A percentile compares a stretch with the other conserved stretches of the same genome.
phyloP scores from a whole-genome alignment of 768 basidiomycete genomes.

The Amanita fuliginea region DNA sequence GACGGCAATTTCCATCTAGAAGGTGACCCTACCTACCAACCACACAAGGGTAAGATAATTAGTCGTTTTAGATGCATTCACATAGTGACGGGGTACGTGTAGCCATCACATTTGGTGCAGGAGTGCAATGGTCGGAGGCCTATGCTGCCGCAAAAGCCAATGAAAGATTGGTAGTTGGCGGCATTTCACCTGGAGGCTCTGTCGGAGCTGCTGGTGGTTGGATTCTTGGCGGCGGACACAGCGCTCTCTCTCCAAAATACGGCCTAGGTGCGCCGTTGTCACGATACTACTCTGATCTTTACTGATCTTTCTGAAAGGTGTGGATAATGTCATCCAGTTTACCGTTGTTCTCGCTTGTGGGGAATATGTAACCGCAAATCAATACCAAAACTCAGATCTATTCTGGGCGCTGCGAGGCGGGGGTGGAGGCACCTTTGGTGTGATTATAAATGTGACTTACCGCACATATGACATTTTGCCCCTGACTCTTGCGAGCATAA shows the following conservation, averaged over 20 bases:
- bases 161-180: slow-evolving; percentile 34
- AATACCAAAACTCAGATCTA: slow-evolving; percentile 28
- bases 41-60: not conserved
- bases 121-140: slow-evolving; percentile 34
- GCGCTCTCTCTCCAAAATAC: not conserved
- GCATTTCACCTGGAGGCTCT: slow-evolving; percentile 24
- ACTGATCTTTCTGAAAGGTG: slow-evolving; percentile 16
- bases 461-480: slow-evolving; percentile 24
- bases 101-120: slow-evolving; percentile 26
- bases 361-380: slow-evolving; percentile 26
- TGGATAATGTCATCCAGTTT: slow-evolving; percentile 37
- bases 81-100: not conserved
- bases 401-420: slow-evolving; percentile 19
- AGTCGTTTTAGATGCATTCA: not conserved
- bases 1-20: not conserved
- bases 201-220: slow-evolving; percentile 42
- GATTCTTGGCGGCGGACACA: slow-evolving; percentile 30
- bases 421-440: slow-evolving; percentile 39
- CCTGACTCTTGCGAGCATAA: not conserved
- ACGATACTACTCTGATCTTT: not conserved
- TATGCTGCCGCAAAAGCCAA: slow-evolving; percentile 27
- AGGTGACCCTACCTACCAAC: not conserved
- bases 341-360: slow-evolving; percentile 31
- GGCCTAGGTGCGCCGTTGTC: not conserved
- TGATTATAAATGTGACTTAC: slow-evolving; percentile 38